A percentile compares a stretch with the other conserved stretches of the same genome.
Conservation (phyloP, 352 stramenopile genomes). For the Globisporangium megalacanthum region DNA sequence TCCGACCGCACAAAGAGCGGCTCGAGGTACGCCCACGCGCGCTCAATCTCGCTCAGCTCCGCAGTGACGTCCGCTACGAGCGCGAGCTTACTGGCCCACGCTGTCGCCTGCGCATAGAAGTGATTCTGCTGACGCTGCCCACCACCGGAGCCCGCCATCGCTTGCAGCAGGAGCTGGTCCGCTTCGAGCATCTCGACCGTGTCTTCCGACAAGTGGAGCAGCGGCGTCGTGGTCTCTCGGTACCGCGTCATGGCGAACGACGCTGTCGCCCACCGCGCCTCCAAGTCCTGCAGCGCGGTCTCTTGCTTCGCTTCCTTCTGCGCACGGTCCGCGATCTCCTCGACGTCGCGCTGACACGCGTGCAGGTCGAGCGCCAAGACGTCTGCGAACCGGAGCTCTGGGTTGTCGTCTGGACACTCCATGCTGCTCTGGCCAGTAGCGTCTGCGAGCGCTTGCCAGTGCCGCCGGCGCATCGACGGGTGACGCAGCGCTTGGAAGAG, state of each 20-base stretch:
- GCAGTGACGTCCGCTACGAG: conserved; percentile 83
- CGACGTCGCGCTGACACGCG: conserved; percentile 71
- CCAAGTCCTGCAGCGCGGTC: conserved; percentile 67
- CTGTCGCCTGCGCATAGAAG: conserved; percentile 53
- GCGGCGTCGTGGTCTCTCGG: conserved; percentile 78
- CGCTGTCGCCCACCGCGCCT: conserved; percentile 67
- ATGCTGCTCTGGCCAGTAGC: conserved; percentile 46
- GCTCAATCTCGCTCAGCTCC: conserved; percentile 92
- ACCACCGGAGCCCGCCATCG: conserved; percentile 61
- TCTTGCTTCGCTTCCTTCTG: conserved; percentile 92
- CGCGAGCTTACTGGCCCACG: conserved; percentile 48
- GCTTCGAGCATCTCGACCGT: conserved; percentile 93
- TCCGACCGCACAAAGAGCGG: conserved; percentile 94
- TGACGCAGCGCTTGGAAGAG: conserved; percentile 77
- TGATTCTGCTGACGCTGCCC: conserved; percentile 45
- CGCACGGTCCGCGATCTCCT: conserved; percentile 89
- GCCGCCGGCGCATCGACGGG: conserved; percentile 62
- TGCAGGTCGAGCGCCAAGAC: conserved; percentile 84
- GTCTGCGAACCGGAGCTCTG: conserved; percentile 63
- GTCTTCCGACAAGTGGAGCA: conserved; percentile 90
- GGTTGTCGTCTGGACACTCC: conserved; percentile 64
- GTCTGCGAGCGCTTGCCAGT: conserved; percentile 67
- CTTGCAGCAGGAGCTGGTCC: conserved; percentile 92
- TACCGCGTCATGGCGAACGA: conserved; percentile 82
- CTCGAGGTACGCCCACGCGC: conserved; percentile 94